Evolutionary conservation across 2,329 filamentous ascomycete genomes (phyloP).

Genomic region (Colletotrichum sp.): DNA sequence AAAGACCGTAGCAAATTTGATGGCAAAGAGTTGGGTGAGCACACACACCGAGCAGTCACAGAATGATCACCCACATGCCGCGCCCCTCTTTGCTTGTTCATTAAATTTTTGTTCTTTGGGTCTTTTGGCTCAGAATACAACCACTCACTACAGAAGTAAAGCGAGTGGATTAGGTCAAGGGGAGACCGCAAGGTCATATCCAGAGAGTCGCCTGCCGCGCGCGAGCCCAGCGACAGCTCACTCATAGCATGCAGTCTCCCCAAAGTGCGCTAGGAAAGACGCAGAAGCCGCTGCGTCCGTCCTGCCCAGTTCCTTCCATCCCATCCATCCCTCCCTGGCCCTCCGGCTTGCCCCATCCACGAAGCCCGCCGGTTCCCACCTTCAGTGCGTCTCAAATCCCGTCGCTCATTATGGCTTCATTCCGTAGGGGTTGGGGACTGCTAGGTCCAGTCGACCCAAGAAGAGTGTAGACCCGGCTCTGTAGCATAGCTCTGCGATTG

Average conservation of each 20-base stretch:
- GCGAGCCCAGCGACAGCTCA: neutral
- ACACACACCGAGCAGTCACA: conserved; percentile 15
- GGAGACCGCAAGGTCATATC: conserved; percentile 5
- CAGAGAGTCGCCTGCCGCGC: neutral
- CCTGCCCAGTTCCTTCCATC: neutral
- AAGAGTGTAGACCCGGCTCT: neutral
- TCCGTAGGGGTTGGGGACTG: conserved; percentile 5
- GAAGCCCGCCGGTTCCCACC: neutral
- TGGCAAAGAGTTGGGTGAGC: conserved; percentile 2
- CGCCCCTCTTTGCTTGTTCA: conserved; percentile 15
- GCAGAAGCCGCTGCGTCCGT: neutral
- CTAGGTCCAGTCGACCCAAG: neutral
- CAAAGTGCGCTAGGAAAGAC: neutral
- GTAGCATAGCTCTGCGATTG: conserved; percentile 14
- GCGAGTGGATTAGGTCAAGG: conserved; percentile 13
- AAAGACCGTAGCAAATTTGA: conserved; percentile 1
- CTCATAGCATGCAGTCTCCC: neutral
- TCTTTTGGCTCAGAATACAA: conserved; percentile 18
- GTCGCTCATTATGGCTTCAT: conserved; percentile 18
- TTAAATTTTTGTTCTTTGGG: conserved; percentile 15
- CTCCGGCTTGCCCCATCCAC: neutral
- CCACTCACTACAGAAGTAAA: conserved; percentile 13
- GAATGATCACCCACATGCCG: conserved; percentile 18
- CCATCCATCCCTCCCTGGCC: neutral
- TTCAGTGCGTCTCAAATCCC: conserved; percentile 3